A percentile compares a stretch with the other conserved stretches of the same genome.
phyloP scores from a whole-genome alignment of 192 early-diverging fungal genomes.

The Coemansia sp. region DNA sequence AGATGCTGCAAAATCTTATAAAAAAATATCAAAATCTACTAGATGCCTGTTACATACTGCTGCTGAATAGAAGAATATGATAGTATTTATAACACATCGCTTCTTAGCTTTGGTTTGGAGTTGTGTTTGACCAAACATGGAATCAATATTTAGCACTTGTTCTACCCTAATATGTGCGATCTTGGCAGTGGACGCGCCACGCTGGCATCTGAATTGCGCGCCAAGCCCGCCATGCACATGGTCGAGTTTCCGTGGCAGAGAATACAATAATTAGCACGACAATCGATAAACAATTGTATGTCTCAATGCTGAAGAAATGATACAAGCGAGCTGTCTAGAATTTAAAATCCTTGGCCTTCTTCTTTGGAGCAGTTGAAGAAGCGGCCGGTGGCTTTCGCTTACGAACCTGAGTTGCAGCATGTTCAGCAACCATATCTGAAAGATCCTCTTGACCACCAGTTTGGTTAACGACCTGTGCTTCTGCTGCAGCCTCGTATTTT shows the following conservation, averaged over 20 bases:
- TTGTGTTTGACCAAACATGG: not conserved
- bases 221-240: not conserved
- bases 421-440: slow-evolving; percentile 86
- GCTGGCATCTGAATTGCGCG: not conserved
- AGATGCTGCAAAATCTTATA: not conserved
- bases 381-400: slow-evolving; percentile 69
- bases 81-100: not conserved
- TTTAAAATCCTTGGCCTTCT: slow-evolving; percentile 50
- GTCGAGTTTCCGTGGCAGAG: not conserved
- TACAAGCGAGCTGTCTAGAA: slow-evolving; percentile 14
- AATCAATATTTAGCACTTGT: not conserved
- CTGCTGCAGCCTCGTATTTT: slow-evolving; percentile 73
- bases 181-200: not conserved
- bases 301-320: not conserved
- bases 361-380: slow-evolving; percentile 45
- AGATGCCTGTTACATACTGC: not conserved
- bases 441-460: slow-evolving; percentile 67
- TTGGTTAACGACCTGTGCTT: slow-evolving; percentile 23
- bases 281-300: not conserved
- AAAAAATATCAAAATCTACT: not conserved
- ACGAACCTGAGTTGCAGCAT: slow-evolving; percentile 65
- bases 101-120: not conserved
- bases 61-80: not conserved
- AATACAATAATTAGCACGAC: not conserved
- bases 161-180: not conserved